A percentile compares a stretch with the other conserved stretches of the same genome.
phyloP scores from a whole-genome alignment of 1,284 basidiomycete species.

The Cryptococcus neoformans region DNA sequence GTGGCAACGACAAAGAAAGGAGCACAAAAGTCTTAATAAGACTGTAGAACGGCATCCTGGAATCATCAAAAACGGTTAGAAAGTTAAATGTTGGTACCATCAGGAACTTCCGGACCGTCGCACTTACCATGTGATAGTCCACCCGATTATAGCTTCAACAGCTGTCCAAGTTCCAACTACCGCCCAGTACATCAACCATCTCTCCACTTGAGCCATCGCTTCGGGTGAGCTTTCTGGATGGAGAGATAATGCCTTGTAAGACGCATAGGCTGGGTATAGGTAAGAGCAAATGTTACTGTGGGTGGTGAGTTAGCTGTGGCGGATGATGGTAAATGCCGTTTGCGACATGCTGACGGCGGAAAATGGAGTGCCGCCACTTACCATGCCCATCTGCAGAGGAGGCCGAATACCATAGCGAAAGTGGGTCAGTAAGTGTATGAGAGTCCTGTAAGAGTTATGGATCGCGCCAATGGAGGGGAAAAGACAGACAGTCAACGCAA shows the following conservation, averaged over 20 bases:
- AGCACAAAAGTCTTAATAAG: conserved; percentile 67
- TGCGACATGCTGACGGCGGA: background rate
- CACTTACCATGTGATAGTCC: conserved; percentile 66
- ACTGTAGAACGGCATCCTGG: conserved; percentile 77
- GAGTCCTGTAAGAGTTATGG: background rate
- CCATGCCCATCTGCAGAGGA: conserved; percentile 13
- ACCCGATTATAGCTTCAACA: conserved; percentile 65
- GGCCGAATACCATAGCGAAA: conserved; percentile 11
- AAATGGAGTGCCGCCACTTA: conserved; percentile 1
- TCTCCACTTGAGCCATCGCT: conserved; percentile 54
- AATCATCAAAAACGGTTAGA: background rate
- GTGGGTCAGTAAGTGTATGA: background rate
- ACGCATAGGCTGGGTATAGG: conserved; percentile 51
- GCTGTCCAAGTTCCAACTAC: conserved; percentile 63
- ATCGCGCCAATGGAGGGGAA: background rate
- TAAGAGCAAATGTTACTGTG: conserved; percentile 41
- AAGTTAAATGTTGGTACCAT: background rate
- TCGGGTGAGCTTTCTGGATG: conserved; percentile 60
- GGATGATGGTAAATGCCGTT: no score
- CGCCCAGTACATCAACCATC: conserved; percentile 54
- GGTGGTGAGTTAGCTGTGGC: no score
- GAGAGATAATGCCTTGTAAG: conserved; percentile 55
- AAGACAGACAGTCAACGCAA: background rate
- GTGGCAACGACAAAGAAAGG: conserved; percentile 68
- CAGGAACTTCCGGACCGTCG: background rate